phyloP scores from a whole-genome alignment of 2,329 filamentous ascomycete genomes.

The Metarhizium rileyi region DNA sequence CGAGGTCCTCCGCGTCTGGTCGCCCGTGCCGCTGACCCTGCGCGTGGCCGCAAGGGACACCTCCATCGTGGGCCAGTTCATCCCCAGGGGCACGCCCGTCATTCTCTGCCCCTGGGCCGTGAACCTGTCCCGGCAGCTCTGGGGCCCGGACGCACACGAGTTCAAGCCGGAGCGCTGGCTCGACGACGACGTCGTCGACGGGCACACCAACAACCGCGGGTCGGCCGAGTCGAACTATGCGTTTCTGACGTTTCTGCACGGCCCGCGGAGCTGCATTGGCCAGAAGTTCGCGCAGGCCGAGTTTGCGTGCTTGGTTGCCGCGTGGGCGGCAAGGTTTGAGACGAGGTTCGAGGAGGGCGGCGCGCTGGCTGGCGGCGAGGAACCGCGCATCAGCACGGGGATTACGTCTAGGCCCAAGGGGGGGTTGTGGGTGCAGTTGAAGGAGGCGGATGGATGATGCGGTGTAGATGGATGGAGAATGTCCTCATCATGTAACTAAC shows the following conservation, averaged over 20 bases:
- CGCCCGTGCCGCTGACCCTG: slow-evolving; percentile 61
- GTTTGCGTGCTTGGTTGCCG: slow-evolving; percentile 62
- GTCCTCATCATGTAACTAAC: no score
- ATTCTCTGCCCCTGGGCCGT: slow-evolving; percentile 56
- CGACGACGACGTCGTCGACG: neutral
- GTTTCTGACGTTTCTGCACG: slow-evolving; percentile 73
- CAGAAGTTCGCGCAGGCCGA: slow-evolving; percentile 64
- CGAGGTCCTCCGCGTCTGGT: slow-evolving; percentile 64
- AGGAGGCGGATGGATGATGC: no score
- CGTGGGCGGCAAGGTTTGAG: slow-evolving; percentile 34
- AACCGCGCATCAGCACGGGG: neutral
- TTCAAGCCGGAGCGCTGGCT: slow-evolving; percentile 79
- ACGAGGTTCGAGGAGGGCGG: slow-evolving; percentile 1
- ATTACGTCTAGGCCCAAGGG: neutral
- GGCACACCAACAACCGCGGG: slow-evolving; percentile 11
- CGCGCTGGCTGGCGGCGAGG: neutral
- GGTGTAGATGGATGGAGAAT: no score
- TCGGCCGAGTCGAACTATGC: slow-evolving; percentile 45
- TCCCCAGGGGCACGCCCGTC: slow-evolving; percentile 63
- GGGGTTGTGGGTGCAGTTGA: slow-evolving; percentile 1
- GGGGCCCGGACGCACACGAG: slow-evolving; percentile 63
- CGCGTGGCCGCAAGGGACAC: slow-evolving; percentile 57
- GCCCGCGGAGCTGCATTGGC: slow-evolving; percentile 74
- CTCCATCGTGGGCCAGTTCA: slow-evolving; percentile 49
- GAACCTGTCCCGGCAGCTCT: slow-evolving; percentile 59